Evolutionary conservation across 2,329 filamentous ascomycete genomes (phyloP).

Genomic region (Amesomyces nigricolor): DNA sequence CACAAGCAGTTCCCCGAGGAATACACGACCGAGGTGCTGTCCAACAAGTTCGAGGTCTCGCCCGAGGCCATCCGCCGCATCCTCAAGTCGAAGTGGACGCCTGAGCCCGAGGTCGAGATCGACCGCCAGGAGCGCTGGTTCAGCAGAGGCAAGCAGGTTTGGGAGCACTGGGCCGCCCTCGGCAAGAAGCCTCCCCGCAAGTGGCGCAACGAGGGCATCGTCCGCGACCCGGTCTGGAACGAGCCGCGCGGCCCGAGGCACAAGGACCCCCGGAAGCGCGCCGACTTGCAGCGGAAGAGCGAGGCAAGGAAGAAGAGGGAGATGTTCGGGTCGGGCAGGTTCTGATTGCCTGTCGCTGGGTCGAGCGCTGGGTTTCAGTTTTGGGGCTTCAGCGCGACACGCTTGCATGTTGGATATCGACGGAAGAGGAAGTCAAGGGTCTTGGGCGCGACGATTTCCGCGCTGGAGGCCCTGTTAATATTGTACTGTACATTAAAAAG

Average conservation of each 20-base stretch:
- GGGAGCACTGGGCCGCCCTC: constrained; percentile 53
- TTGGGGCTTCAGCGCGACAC: too few relatives aligned
- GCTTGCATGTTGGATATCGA: too few relatives aligned
- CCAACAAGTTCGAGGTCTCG: constrained; percentile 77
- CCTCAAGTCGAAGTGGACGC: constrained; percentile 70
- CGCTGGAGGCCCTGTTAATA: background rate
- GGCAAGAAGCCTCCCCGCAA: constrained; percentile 56
- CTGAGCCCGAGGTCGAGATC: constrained; percentile 50
- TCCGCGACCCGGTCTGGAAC: constrained; percentile 35
- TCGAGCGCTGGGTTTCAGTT: too few relatives aligned
- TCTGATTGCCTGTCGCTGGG: background rate
- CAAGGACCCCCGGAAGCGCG: constrained; percentile 7
- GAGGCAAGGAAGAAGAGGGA: background rate
- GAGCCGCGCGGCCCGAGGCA: constrained; percentile 10
- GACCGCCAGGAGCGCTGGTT: constrained; percentile 57
- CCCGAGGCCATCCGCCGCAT: constrained; percentile 84
- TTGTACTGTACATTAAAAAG: constrained; percentile 1
- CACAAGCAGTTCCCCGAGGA: constrained; percentile 69
- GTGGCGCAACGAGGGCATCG: constrained; percentile 54
- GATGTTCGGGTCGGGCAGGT: background rate
- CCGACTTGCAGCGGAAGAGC: constrained; percentile 14
- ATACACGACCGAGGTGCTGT: constrained; percentile 69
- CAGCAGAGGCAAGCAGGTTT: constrained; percentile 54
- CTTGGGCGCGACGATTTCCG: background rate
- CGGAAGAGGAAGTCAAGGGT: background rate